These are phyloP conservation scores for Lentinula aciculospora DNA, from an alignment of 768 basidiomycete species.

Conservation along the genomic window DNA sequence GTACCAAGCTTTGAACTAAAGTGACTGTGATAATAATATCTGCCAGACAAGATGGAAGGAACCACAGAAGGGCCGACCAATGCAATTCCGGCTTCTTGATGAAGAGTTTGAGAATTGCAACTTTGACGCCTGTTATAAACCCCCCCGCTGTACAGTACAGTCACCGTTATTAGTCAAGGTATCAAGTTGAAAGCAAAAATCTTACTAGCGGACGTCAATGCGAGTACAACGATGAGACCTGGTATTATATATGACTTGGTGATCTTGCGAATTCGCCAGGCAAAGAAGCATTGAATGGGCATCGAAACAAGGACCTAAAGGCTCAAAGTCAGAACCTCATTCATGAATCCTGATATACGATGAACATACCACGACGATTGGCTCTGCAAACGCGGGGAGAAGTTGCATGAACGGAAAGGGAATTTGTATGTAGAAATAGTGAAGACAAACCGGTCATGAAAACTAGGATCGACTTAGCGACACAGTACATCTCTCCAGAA, in stretches of 20 bases:
- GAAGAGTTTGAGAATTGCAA: slow-evolving; percentile 7
- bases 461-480: slow-evolving; percentile 13
- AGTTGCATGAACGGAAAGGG: slow-evolving; percentile 12
- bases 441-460: slow-evolving; percentile 18
- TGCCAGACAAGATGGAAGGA: slow-evolving; percentile 5
- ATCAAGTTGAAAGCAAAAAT: not conserved
- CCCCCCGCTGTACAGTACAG: slow-evolving; percentile 1
- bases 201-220: slow-evolving; percentile 4
- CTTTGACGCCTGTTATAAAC: not conserved
- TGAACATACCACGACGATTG: slow-evolving; percentile 23
- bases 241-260: slow-evolving; percentile 9
- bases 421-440: too few species aligned
- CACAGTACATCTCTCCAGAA: not conserved
- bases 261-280: slow-evolving; percentile 12
- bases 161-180: not conserved
- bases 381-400: slow-evolving; percentile 20
- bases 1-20: slow-evolving; percentile 5
- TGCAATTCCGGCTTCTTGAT: slow-evolving; percentile 7
- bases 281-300: slow-evolving; percentile 14
- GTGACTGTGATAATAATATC: slow-evolving; percentile 8
- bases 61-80: slow-evolving; percentile 7
- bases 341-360: not conserved
- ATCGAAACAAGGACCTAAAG: slow-evolving; percentile 12
- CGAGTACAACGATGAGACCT: slow-evolving; percentile 3
- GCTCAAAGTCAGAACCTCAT: not conserved